Conservation (phyloP, 768 basidiomycete genomes). For the Rhodotorula babjevae region DNA sequence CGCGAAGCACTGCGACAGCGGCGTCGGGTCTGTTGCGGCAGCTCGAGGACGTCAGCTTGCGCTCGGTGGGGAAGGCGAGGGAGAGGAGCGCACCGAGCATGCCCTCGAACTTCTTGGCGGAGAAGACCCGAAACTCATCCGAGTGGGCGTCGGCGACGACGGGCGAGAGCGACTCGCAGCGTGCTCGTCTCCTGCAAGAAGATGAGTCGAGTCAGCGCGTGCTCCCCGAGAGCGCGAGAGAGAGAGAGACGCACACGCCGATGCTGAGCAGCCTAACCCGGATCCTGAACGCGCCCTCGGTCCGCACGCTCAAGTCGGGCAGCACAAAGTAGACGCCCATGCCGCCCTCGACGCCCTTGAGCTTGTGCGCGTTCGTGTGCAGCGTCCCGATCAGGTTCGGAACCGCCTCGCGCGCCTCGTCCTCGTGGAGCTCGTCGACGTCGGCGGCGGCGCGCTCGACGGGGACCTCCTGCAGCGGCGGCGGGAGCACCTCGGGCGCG, state of each 20-base stretch:
- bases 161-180: conserved; percentile 54
- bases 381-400: conserved; percentile 82
- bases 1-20: conserved; percentile 30
- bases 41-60: not conserved
- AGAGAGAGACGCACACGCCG: conserved; percentile 65
- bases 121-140: conserved; percentile 77
- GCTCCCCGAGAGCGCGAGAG: not conserved
- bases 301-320: conserved; percentile 87
- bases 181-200: not conserved
- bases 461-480: not conserved
- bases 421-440: no score
- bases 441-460: no score
- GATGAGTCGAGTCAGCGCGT: not conserved
- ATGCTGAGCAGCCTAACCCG: conserved; percentile 84
- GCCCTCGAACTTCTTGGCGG: conserved; percentile 90
- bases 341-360: conserved; percentile 68
- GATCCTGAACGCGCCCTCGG: conserved; percentile 84
- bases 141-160: conserved; percentile 80
- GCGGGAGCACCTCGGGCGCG: conserved; percentile 15
- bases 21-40: conserved; percentile 12
- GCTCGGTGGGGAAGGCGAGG: no score
- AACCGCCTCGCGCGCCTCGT: not conserved
- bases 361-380: conserved; percentile 74
- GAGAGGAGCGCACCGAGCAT: conserved; percentile 62
- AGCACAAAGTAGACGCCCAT: conserved; percentile 91